Base-by-base conservation (phyloP, 192 early-diverging fungal genomes). In the Linderina pennispora region DNA sequence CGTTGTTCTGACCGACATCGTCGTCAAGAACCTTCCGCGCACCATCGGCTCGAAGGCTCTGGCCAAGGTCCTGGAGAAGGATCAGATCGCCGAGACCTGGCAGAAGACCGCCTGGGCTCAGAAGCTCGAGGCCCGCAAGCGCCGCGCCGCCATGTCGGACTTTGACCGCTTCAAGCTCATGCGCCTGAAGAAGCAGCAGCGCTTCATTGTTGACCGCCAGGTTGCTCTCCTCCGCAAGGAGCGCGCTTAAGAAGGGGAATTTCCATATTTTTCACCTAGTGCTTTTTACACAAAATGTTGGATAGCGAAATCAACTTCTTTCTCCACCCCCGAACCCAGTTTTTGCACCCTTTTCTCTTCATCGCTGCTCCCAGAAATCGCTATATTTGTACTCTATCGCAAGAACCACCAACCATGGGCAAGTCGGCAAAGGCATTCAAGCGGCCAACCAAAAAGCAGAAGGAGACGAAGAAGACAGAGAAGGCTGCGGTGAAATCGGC, bases 141-240 rank as follows among this genome's bases (percentile, higher is more conserved):
- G 65, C 65, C 88, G 93, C 62, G 80, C 88, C 53, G 62, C 61
- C 65, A 74, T 90, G 62, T 58, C 80, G 35, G 97, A 99, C 79
- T 96, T 98, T 78, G 94, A 97, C 76, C 85, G 97, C 65, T 98
- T 98, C 90, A 94, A 99, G 91, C 53, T 94, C 40, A 80, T 85
- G 81, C 78, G 92, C 74, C 85, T 94, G 69, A 86, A 85, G 80
- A 94, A 88, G 81, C 80, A 93, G 78, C 68, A 64, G 61, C 68
- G 68, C 42, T 38, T 25, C 45, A 56, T 72, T 21, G 61, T 72
- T 22, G 53, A 72, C 45, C 68, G 61, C 53, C 60, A 63, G 45
- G 49, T 58, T 44, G 68, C 68, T 36, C 49, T 57, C 31, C 48
- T 72, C 36, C 60, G 48, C 48, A 72, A 72, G 68, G 61, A 72